Percentiles rank a stretch among this genome's conserved stretches.
phyloP scores from a whole-genome alignment of 352 stramenopile species.

The Pythium angustatum region DNA sequence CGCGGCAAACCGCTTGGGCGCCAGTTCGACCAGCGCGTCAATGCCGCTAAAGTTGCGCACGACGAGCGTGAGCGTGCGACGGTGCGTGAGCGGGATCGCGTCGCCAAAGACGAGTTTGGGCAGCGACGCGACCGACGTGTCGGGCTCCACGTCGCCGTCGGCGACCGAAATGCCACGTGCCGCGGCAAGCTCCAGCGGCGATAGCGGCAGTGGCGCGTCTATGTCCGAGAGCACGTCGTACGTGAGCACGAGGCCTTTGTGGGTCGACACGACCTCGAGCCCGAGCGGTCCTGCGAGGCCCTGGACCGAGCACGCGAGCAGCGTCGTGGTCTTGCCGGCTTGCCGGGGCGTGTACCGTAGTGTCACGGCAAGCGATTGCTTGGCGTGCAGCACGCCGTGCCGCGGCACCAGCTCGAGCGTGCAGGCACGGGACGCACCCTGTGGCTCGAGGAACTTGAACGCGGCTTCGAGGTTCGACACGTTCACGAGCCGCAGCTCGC shows the following conservation, averaged over 20 bases:
- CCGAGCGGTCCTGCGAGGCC: slow-evolving; percentile 61
- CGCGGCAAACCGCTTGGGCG: slow-evolving; percentile 55
- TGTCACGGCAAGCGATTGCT: slow-evolving; percentile 50
- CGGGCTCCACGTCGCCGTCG: slow-evolving; percentile 50
- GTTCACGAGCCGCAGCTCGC: slow-evolving; percentile 65
- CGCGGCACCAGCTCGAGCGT: slow-evolving; percentile 46
- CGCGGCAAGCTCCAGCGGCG: slow-evolving; percentile 41
- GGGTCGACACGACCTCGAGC: slow-evolving; percentile 59
- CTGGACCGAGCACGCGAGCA: slow-evolving; percentile 66
- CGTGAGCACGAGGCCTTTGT: slow-evolving; percentile 78
- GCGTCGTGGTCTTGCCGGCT: slow-evolving; percentile 44
- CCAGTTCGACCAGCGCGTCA: slow-evolving; percentile 56
- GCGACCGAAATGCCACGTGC: slow-evolving; percentile 41
- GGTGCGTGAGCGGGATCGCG: slow-evolving; percentile 55
- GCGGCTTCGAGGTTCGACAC: slow-evolving; percentile 73
- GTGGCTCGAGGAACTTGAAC: slow-evolving; percentile 77
- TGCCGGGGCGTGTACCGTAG: slow-evolving; percentile 65
- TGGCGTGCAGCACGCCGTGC: slow-evolving; percentile 55
- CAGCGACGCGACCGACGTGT: slow-evolving; percentile 22
- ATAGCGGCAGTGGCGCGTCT: slow-evolving; percentile 24
- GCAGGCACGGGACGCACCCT: slow-evolving; percentile 52
- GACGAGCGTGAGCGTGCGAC: slow-evolving; percentile 44
- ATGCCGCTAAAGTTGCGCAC: slow-evolving; percentile 84
- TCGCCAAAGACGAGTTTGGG: slow-evolving; percentile 72
- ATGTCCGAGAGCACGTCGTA: slow-evolving; percentile 46